A percentile compares a stretch with the other conserved stretches of the same genome.
These are phyloP conservation scores for Zygnema cylindricum DNA, from an alignment of 139 green algal genomes.

Conservation along the genomic window DNA sequence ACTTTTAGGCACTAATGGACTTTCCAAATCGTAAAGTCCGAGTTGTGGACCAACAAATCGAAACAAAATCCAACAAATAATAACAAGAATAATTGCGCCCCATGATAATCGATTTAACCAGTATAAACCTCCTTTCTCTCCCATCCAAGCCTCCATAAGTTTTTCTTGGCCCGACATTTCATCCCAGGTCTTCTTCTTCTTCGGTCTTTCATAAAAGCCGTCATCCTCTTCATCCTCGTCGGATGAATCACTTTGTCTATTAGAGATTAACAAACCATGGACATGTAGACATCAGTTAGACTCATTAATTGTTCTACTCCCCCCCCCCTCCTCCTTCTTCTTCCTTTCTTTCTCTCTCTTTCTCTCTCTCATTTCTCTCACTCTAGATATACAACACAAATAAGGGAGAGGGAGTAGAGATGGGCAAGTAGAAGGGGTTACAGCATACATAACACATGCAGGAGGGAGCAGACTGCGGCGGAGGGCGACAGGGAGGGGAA, in stretches of 20 bases:
- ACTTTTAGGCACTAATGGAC: not conserved
- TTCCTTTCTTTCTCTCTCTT: no score
- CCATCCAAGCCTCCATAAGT: not conserved
- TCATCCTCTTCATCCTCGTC: not conserved
- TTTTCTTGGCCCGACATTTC: not conserved
- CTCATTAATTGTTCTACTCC: not conserved
- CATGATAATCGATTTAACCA: not conserved
- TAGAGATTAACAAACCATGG: not conserved
- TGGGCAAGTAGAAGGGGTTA: not conserved
- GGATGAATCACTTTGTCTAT: not conserved
- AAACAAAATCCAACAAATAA: not conserved
- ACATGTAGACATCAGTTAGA: not conserved
- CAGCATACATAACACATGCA: not conserved
- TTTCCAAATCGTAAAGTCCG: not conserved
- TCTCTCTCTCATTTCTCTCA: no score
- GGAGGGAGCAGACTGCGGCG: not conserved
- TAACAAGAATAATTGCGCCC: not conserved
- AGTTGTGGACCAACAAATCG: not conserved
- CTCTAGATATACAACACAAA: no score
- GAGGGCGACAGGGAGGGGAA: no score
- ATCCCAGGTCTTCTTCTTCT: not conserved
- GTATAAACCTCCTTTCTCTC: not conserved
- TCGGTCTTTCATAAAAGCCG: not conserved
- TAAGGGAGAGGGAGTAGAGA: no score
- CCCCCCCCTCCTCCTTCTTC: no score